Conservation (phyloP, 805 yeast species). For the Ogataea nonfermentans region DNA sequence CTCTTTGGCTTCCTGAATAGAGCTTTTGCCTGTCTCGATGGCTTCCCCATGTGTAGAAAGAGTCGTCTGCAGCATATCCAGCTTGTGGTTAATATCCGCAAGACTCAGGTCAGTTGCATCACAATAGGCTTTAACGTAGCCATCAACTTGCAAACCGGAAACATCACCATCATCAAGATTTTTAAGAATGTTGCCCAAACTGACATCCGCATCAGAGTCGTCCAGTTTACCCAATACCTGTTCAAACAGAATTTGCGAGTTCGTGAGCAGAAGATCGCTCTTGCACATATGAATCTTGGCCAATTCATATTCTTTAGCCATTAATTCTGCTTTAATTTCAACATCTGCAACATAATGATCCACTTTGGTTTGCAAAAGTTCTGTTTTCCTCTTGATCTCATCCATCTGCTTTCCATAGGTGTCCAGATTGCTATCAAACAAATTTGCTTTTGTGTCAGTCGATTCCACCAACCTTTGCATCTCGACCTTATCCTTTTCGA, state of each 20-base stretch:
- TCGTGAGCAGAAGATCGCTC: slow-evolving; percentile 25
- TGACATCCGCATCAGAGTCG: slow-evolving; percentile 2
- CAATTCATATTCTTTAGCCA: slow-evolving; percentile 20
- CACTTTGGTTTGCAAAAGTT: slow-evolving; percentile 8
- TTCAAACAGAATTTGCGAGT: slow-evolving; percentile 30
- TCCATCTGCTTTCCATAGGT: slow-evolving; percentile 5
- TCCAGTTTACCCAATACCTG: slow-evolving; percentile 30
- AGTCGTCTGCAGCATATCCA: slow-evolving; percentile 15
- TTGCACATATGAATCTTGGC: slow-evolving; percentile 27
- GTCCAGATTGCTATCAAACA: neutral
- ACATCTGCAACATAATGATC: slow-evolving; percentile 9
- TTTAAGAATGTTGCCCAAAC: slow-evolving; percentile 12
- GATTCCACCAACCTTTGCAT: slow-evolving; percentile 6
- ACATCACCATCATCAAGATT: slow-evolving; percentile 12
- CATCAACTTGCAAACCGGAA: slow-evolving; percentile 1
- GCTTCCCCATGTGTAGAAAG: slow-evolving; percentile 10
- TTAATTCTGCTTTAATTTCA: slow-evolving; percentile 6
- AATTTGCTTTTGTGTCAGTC: slow-evolving; percentile 8
- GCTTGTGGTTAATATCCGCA: slow-evolving; percentile 19
- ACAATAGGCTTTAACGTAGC: slow-evolving; percentile 16
- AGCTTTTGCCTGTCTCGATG: slow-evolving; percentile 10
- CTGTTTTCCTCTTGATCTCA: slow-evolving; percentile 4
- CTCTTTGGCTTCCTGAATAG: slow-evolving; percentile 11
- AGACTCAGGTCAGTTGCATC: slow-evolving; percentile 24
- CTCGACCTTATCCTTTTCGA: slow-evolving; percentile 6